These are phyloP conservation scores for Hymenoscyphus fraxineus DNA, from an alignment of 2,329 filamentous ascomycete genomes.

Conservation along the genomic window DNA sequence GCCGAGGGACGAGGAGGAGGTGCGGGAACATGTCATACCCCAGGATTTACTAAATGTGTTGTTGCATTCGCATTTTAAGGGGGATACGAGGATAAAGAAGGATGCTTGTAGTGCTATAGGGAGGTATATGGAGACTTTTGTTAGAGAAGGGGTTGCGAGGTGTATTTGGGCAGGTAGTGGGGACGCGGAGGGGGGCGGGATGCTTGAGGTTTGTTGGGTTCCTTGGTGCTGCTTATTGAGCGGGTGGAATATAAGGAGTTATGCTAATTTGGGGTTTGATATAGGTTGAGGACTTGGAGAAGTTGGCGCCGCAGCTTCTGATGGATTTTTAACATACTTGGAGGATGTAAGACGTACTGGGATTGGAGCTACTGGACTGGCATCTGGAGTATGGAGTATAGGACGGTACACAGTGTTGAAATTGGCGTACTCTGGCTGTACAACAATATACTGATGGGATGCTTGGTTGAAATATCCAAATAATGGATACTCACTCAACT, in stretches of 20 bases:
- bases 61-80: conserved; percentile 72
- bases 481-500: too few relatives aligned
- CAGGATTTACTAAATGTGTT: conserved; percentile 70
- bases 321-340: conserved; percentile 66
- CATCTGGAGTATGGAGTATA: neutral
- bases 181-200: conserved; percentile 35
- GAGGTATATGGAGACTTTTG: conserved; percentile 88
- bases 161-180: conserved; percentile 58
- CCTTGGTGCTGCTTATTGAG: neutral
- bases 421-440: too few relatives aligned
- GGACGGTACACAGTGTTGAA: neutral
- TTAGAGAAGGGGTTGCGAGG: conserved; percentile 81
- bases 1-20: conserved; percentile 9
- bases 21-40: conserved; percentile 50
- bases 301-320: conserved; percentile 76
- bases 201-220: conserved; percentile 62
- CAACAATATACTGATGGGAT: too few relatives aligned
- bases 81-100: conserved; percentile 67
- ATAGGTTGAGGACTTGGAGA: conserved; percentile 85
- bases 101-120: conserved; percentile 74
- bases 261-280: neutral
- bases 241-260: neutral
- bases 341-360: neutral
- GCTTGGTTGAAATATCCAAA: too few relatives aligned
- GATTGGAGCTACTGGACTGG: neutral